Evolutionary conservation across 2,329 filamentous ascomycete species (phyloP).

Genomic region (Aspergillus hiratsukae): DNA sequence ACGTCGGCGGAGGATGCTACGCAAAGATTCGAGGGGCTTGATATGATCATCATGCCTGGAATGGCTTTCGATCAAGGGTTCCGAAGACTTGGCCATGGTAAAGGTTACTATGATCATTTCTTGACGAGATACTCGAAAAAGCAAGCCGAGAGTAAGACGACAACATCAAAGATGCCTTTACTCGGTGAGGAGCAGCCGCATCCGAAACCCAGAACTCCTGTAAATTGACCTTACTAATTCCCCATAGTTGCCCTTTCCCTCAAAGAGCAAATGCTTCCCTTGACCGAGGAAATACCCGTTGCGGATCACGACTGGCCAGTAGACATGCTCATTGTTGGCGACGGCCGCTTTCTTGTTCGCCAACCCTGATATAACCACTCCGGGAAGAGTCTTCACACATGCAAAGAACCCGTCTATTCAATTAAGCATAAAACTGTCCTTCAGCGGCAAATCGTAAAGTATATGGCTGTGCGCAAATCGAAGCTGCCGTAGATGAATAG

Average conservation of each 20-base stretch:
- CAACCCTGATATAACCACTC: constrained; percentile 19
- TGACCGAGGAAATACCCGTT: constrained; percentile 65
- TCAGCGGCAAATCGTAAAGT: constrained; percentile 15
- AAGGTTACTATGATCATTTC: constrained; percentile 96
- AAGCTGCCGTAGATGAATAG: constrained; percentile 6
- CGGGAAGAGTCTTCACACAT: constrained; percentile 14
- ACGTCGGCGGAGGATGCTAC: constrained; percentile 11
- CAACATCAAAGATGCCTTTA: constrained; percentile 48
- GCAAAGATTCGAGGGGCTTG: constrained; percentile 51
- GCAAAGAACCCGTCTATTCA: constrained; percentile 16
- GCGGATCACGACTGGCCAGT: constrained; percentile 72
- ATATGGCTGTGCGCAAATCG: constrained; percentile 10
- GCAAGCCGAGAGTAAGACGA: constrained; percentile 30
- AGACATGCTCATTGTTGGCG: constrained; percentile 70
- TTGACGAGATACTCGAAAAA: constrained; percentile 65
- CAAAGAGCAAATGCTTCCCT: constrained; percentile 73
- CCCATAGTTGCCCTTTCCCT: constrained; percentile 71
- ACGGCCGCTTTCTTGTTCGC: constrained; percentile 53
- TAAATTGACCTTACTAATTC: constrained; percentile 21
- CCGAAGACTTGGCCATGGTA: constrained; percentile 83
- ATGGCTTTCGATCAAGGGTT: constrained; percentile 80
- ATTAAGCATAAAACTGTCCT: constrained; percentile 14
- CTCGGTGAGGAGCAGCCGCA: constrained; percentile 47
- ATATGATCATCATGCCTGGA: constrained; percentile 86
- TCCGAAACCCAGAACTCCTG: constrained; percentile 8